Evolutionary conservation across 352 stramenopile genomes (phyloP), one percentile per base, ranked within the genome.

Genomic region (Salisapilia sapeloensis): DNA sequence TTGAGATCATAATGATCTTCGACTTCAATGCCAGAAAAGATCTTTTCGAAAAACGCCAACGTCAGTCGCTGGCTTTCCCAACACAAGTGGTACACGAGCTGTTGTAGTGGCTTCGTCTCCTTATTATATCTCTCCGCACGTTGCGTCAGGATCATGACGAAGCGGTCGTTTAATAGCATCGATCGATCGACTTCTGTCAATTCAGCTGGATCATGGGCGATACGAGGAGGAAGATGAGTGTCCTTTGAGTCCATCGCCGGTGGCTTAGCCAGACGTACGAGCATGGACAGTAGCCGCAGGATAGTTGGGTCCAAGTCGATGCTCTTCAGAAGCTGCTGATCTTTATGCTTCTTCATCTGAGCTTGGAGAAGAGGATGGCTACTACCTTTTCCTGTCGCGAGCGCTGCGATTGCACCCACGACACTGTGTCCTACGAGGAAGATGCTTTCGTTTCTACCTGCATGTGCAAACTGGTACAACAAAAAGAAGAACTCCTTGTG

Each of bases 1-100:
- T 92, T 92, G 29, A 92, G 56, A 26, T 89, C 72, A 19, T 90
- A 66, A 35, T 90, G 67, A 38, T 92, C 74, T 33, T 85, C 61
- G 18, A 48, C 43, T 38, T 89, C 64, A 10, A 92, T 74, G n/a
- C 67, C 74, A 21, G 66, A 46, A 35, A 78, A 59, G 36, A 92
- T 69, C 13, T 44, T 60, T 24, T 82, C 50, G 25, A 83, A 33
- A 22, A 84, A 78, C 11, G 58, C 40, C 1, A 37, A 27, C 20
- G 76, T 80, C 8, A 79, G 50, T 2, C 46, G 55, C 1, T 51
- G 58, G 44, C 70, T 84, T 38, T 87, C 69, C 69, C 66, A 86
- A 36, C 70, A 86, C 12, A 92, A 35, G 29, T 85, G 63, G 31
- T 53, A 64, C 18, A 89, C 40, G 40, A 92, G 65, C 23, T 84